Conservation (phyloP, 2,329 filamentous ascomycete genomes). For the Teratosphaeria zuluensis region DNA sequence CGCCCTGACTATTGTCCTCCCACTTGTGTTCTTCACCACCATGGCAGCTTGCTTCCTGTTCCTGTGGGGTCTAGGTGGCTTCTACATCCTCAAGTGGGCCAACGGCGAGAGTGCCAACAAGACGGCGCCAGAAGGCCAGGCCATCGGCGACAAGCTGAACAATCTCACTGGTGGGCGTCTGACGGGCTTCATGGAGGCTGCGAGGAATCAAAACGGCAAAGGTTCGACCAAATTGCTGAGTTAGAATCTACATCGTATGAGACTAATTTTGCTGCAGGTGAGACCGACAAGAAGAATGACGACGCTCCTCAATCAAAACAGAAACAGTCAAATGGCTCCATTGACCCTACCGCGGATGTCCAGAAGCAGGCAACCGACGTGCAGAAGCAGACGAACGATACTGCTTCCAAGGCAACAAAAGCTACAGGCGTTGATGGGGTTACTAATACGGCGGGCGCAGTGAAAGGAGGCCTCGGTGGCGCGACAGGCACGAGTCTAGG, state of each 20-base stretch:
- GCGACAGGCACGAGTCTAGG: slow-evolving; percentile 6
- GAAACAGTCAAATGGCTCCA: slow-evolving; percentile 5
- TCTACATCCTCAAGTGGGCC: slow-evolving; percentile 38
- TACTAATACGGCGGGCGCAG: slow-evolving; percentile 11
- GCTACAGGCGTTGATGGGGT: slow-evolving; percentile 11
- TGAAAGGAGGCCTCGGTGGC: slow-evolving; percentile 20
- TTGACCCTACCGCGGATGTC: background rate
- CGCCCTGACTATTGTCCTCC: slow-evolving; percentile 58
- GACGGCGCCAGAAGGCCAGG: slow-evolving; percentile 17
- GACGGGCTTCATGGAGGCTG: slow-evolving; percentile 24
- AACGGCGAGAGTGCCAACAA: slow-evolving; percentile 12
- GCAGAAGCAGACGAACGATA: slow-evolving; percentile 12
- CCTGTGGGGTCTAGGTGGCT: slow-evolving; percentile 56
- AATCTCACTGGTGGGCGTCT: slow-evolving; percentile 30
- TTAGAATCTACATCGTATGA: too few species aligned
- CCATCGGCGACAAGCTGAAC: slow-evolving; percentile 35
- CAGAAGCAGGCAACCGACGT: slow-evolving; percentile 7
- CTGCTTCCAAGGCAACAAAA: slow-evolving; percentile 8
- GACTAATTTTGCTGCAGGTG: too few species aligned
- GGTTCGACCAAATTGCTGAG: too few species aligned
- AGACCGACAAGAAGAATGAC: slow-evolving; percentile 2
- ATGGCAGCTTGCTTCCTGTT: slow-evolving; percentile 55
- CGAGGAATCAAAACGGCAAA: slow-evolving; percentile 7
- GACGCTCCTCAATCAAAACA: background rate
- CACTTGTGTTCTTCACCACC: slow-evolving; percentile 57